A percentile compares a stretch with the other conserved stretches of the same genome.
These are phyloP conservation scores for Sungouiella blattae DNA, from an alignment of 805 yeast genomes.

Conservation along the genomic window DNA sequence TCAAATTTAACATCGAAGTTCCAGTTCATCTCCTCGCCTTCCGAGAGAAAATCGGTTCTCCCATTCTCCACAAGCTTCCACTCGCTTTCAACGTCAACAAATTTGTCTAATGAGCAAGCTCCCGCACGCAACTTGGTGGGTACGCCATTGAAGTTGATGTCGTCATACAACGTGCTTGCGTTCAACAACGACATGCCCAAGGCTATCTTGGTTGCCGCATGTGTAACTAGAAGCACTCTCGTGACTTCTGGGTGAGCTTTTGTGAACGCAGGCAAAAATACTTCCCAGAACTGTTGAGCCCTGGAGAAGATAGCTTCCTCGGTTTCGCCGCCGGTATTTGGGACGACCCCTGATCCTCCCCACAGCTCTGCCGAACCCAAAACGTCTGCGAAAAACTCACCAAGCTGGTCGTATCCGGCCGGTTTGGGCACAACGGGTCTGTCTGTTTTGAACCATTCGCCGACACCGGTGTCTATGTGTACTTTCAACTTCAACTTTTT, in stretches of 20 bases:
- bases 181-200: conserved; percentile 74
- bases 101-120: conserved; percentile 79
- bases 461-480: conserved; percentile 74
- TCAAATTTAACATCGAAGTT: conserved; percentile 70
- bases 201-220: conserved; percentile 91
- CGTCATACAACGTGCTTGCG: conserved; percentile 47
- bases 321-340: conserved; percentile 69
- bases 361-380: conserved; percentile 32
- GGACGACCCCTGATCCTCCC: conserved; percentile 52
- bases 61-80: conserved; percentile 77
- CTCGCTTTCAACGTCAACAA: conserved; percentile 20
- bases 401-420: conserved; percentile 47
- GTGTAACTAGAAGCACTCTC: conserved; percentile 72
- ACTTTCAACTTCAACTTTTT: conserved; percentile 55
- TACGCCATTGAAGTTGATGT: conserved; percentile 36
- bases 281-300: conserved; percentile 49
- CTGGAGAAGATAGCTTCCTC: conserved; percentile 67
- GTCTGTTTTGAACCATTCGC: conserved; percentile 86
- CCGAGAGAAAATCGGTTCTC: conserved; percentile 59
- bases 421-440: conserved; percentile 70
- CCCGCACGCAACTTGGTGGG: conserved; percentile 58
- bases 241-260: conserved; percentile 55
- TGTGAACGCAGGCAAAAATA: conserved; percentile 58
- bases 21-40: conserved; percentile 96
- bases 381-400: conserved; percentile 44